Base-by-base conservation (phyloP, 345 rosid genomes). In the Salix suchowensis region DNA sequence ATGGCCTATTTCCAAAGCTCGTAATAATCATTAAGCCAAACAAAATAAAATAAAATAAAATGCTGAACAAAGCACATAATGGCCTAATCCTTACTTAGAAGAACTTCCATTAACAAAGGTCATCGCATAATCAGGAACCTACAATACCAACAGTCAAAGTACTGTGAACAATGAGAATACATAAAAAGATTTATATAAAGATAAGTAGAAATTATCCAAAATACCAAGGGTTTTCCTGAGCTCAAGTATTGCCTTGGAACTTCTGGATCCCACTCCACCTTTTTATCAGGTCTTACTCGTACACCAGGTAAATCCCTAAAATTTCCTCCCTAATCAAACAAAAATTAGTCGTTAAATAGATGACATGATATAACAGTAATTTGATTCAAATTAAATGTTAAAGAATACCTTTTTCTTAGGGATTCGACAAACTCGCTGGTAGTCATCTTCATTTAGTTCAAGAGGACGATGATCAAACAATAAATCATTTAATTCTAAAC, bases 251-350 rank as follows among this genome's bases (percentile, higher is more conserved):
- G 58, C 28, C 92, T 83, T 14, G 77, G 62, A 0, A 86, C 26
- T 1, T 78, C 39, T 14, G 90, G 92, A 82, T 87, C 90, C 82
- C 68, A 84, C 62, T 81, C 82, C 37, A 86, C 90, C 68, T 74
- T 84, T 9, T 89, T 89, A 18, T 83, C 84, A 0, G 61, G 34
- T 37, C 88, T 80, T 30, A 90, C 88, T 13, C 54, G 73, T 1
- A 90, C 89, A 18, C 94, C 97, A 9, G 91, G 88, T 39, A 90
- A 81, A 77, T 91, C 89, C 68, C 97, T 84, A 62, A 90, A 92
- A 75, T 82, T 85, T 5, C 88, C 94, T 46, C 91, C 89, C 97
- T 90, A 18, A 19, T 76, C 71, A 58, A 68, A 34, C 40, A 60
- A 74, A 42, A 42, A 10, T 10, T 10, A 2, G 44, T 2, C 44